Conservation (phyloP, 331 rosid genomes). For the Saraca asoca region DNA sequence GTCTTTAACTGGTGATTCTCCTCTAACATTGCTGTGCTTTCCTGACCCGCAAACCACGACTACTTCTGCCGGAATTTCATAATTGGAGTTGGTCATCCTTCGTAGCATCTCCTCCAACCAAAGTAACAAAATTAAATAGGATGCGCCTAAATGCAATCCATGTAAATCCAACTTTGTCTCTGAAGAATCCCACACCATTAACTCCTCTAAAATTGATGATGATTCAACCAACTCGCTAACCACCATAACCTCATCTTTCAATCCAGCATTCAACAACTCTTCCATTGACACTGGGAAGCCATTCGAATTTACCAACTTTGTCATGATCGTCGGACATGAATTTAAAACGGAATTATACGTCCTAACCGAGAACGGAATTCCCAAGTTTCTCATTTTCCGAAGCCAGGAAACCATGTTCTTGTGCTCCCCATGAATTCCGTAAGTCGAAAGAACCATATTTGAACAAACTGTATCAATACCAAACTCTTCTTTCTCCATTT, state of each 20-base stretch:
- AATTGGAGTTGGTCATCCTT: constrained; percentile 40
- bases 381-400: constrained; percentile 47
- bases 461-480: constrained; percentile 61
- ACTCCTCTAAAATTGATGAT: constrained; percentile 52
- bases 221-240: constrained; percentile 58
- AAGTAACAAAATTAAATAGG: constrained; percentile 64
- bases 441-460: constrained; percentile 76
- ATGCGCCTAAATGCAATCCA: constrained; percentile 71
- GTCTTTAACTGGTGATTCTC: constrained; percentile 64
- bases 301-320: constrained; percentile 43
- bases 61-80: constrained; percentile 47
- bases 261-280: constrained; percentile 43
- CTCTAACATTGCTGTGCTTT: constrained; percentile 76
- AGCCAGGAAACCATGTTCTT: constrained; percentile 66
- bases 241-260: constrained; percentile 64
- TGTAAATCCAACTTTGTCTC: constrained; percentile 79
- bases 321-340: constrained; percentile 53
- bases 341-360: constrained; percentile 70
- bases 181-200: constrained; percentile 59
- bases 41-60: constrained; percentile 70
- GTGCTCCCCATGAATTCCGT: constrained; percentile 62
- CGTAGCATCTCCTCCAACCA: constrained; percentile 70
- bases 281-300: constrained; percentile 48
- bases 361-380: constrained; percentile 60
- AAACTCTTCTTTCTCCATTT: constrained; percentile 63